phyloP scores from a whole-genome alignment of 495 filamentous ascomycete species.

The Elaphomyces granulatus region DNA sequence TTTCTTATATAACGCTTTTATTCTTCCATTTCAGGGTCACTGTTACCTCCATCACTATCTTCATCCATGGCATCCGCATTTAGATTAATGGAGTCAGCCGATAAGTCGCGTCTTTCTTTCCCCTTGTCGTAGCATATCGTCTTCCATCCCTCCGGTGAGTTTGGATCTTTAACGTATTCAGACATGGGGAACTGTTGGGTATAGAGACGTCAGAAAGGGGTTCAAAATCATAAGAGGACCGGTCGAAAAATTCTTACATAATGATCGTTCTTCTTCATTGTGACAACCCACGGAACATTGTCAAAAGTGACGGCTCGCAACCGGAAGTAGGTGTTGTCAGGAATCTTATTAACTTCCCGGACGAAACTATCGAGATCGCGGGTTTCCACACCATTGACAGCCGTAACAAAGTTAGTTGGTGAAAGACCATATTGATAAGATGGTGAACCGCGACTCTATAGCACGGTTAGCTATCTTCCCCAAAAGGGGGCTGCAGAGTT shows the following conservation, averaged over 20 bases:
- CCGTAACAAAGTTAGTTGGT: slow-evolving; percentile 93
- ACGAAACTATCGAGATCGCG: slow-evolving; percentile 69
- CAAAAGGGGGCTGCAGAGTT: neutral
- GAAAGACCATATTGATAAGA: slow-evolving; percentile 86
- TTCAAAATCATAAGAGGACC: too few species aligned
- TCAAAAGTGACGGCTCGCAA: slow-evolving; percentile 92
- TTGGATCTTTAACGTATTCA: slow-evolving; percentile 65
- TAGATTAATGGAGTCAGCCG: slow-evolving; percentile 26
- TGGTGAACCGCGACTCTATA: slow-evolving; percentile 57
- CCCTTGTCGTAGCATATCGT: slow-evolving; percentile 55
- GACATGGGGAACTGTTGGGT: slow-evolving; percentile 59
- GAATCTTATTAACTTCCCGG: slow-evolving; percentile 64
- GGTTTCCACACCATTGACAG: slow-evolving; percentile 79
- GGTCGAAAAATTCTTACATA: slow-evolving; percentile 44
- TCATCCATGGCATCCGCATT: slow-evolving; percentile 36
- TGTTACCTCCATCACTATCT: slow-evolving; percentile 18
- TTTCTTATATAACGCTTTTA: too few species aligned
- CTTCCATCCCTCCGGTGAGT: slow-evolving; percentile 50
- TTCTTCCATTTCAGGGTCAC: too few species aligned
- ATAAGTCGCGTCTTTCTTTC: slow-evolving; percentile 23
- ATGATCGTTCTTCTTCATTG: slow-evolving; percentile 99
- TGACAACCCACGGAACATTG: slow-evolving; percentile 92
- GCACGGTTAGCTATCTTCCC: slow-evolving; percentile 6
- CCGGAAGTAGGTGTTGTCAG: slow-evolving; percentile 95
- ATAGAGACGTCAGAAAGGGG: slow-evolving; percentile 3